Evolutionary conservation across 306 rosid species (phyloP).

Genomic region (Luffa acutangula): DNA sequence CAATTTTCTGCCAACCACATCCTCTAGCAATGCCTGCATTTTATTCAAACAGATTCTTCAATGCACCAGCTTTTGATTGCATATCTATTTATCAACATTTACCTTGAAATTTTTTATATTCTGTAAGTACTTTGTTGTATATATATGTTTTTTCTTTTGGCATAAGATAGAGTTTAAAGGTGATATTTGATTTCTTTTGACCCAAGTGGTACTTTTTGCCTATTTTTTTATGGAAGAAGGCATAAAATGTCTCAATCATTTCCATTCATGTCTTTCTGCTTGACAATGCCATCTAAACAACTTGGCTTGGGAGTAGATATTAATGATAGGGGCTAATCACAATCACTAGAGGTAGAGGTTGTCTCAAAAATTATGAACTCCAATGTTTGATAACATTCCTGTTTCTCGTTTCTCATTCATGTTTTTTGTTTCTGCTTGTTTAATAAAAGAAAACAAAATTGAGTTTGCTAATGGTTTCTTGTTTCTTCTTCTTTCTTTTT

Average conservation of each 20-base stretch:
- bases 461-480: no score
- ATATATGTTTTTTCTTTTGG: no score
- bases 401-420: neutral
- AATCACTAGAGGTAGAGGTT: neutral
- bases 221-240: neutral
- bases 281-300: neutral
- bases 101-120: neutral
- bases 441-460: no score
- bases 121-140: neutral
- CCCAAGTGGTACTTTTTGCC: neutral
- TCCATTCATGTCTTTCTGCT: neutral
- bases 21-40: constrained; percentile 65
- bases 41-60: neutral
- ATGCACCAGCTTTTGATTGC: neutral
- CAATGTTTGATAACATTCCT: no score
- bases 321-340: neutral
- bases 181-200: neutral
- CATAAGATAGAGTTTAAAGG: neutral
- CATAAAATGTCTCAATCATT: neutral
- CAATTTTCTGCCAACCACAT: constrained; percentile 78
- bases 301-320: neutral
- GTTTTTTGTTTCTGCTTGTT: neutral
- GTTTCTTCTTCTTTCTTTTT: no score
- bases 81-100: neutral
- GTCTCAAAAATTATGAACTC: neutral